These are phyloP conservation scores for Stellera chamaejasme DNA, from an alignment of 345 rosid species.

Conservation along the genomic window DNA sequence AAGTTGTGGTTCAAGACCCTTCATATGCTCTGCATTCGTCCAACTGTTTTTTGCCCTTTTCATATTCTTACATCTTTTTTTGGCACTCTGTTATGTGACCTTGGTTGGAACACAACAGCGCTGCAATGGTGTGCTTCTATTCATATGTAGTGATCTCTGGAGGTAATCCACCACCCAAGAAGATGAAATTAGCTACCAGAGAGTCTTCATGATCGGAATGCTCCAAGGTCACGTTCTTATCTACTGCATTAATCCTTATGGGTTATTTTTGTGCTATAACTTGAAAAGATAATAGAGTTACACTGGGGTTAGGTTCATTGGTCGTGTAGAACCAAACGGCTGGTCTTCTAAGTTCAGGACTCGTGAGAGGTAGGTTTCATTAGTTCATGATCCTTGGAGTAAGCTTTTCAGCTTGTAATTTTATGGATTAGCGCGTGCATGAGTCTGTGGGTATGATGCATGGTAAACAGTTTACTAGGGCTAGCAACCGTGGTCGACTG, in stretches of 20 bases:
- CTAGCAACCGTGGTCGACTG: too few species aligned
- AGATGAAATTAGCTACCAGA: constrained; percentile 44
- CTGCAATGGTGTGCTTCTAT: constrained; percentile 79
- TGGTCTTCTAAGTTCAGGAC: neutral
- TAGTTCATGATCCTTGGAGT: too few species aligned
- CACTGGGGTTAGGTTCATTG: neutral
- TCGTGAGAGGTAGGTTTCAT: too few species aligned
- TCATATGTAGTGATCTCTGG: constrained; percentile 69
- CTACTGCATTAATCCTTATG: neutral
- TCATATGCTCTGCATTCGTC: neutral
- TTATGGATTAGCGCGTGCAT: too few species aligned
- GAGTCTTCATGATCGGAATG: constrained; percentile 19
- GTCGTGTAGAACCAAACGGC: constrained; percentile 1
- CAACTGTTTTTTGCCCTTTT: neutral
- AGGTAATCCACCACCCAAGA: constrained; percentile 97
- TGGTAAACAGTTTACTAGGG: too few species aligned
- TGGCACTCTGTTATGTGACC: neutral
- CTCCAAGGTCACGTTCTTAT: neutral
- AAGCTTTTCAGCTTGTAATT: too few species aligned
- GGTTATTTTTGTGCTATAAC: neutral
- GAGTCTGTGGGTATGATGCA: too few species aligned
- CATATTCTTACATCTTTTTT: neutral
- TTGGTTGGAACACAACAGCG: constrained; percentile 30
- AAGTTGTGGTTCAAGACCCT: neutral
- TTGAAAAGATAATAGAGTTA: neutral